These are phyloP conservation scores for Silene latifolia DNA, from an alignment of 148 eudicot species.

Conservation along the genomic window DNA sequence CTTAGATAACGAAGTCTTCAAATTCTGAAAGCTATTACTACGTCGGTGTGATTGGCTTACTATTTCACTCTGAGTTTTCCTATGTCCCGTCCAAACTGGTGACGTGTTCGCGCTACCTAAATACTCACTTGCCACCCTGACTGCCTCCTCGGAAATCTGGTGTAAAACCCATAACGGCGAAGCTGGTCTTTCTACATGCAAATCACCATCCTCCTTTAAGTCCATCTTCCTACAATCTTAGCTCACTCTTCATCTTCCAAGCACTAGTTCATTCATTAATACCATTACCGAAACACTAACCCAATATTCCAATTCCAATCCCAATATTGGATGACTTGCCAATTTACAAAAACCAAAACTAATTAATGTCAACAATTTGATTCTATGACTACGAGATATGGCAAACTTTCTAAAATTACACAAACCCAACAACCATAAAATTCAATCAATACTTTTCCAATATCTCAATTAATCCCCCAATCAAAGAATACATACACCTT, in stretches of 20 bases:
- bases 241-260: constrained; percentile 27
- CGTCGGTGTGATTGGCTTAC: constrained; percentile 32
- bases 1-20: constrained; percentile 69
- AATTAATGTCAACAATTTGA: constrained; percentile 2
- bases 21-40: constrained; percentile 49
- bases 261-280: constrained; percentile 3
- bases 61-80: constrained; percentile 61
- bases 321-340: neutral
- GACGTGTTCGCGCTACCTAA: constrained; percentile 37
- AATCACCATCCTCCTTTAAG: constrained; percentile 40
- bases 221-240: constrained; percentile 40
- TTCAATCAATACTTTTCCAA: constrained; percentile 7
- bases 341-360: constrained; percentile 21
- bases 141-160: constrained; percentile 64
- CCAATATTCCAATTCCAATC: neutral
- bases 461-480: constrained; percentile 12
- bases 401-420: constrained; percentile 12
- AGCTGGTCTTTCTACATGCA: constrained; percentile 39
- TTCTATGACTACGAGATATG: constrained; percentile 12
- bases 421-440: constrained; percentile 19
- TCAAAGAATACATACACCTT: constrained; percentile 3
- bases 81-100: constrained; percentile 42
- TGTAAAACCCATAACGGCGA: constrained; percentile 57
- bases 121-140: constrained; percentile 60
- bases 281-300: neutral